Percentiles rank a stretch among this genome's conserved stretches.
Evolutionary conservation across 2,329 filamentous ascomycete genomes (phyloP).

Genomic region (Graphium sp.): DNA sequence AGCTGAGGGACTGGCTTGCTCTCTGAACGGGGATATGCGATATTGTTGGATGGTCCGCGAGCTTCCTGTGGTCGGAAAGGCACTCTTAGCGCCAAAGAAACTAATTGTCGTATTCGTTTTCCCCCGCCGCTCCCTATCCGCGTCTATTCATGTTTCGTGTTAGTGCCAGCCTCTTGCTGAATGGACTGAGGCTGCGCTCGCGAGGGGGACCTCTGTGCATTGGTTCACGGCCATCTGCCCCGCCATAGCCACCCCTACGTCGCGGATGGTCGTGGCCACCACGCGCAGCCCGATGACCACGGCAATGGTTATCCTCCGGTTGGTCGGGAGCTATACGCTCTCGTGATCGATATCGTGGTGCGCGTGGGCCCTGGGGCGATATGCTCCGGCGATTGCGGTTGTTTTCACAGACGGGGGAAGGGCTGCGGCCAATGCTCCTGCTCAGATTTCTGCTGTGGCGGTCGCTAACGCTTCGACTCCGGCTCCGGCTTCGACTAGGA

Average conservation of each 20-base stretch:
- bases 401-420: no score
- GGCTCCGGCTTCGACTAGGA: constrained; percentile 2
- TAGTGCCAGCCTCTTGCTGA: constrained; percentile 3
- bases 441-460: background rate
- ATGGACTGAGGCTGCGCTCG: constrained; percentile 3
- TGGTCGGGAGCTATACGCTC: background rate
- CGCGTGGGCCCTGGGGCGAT: constrained; percentile 1
- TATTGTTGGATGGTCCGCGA: no score
- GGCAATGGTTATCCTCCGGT: constrained; percentile 1
- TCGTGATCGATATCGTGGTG: no score
- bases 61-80: no score
- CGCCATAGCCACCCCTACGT: background rate
- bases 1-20: no score
- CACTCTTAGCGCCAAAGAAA: no score
- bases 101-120: no score
- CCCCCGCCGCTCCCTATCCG: no score
- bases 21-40: no score
- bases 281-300: background rate
- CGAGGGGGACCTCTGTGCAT: background rate
- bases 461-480: constrained; percentile 1
- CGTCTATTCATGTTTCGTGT: constrained; percentile 1
- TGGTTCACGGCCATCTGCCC: background rate
- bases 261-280: background rate
- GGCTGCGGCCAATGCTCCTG: constrained; percentile 2
- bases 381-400: constrained; percentile 2